phyloP scores from a whole-genome alignment of 768 basidiomycete species.

The Leccinellum luteum region DNA sequence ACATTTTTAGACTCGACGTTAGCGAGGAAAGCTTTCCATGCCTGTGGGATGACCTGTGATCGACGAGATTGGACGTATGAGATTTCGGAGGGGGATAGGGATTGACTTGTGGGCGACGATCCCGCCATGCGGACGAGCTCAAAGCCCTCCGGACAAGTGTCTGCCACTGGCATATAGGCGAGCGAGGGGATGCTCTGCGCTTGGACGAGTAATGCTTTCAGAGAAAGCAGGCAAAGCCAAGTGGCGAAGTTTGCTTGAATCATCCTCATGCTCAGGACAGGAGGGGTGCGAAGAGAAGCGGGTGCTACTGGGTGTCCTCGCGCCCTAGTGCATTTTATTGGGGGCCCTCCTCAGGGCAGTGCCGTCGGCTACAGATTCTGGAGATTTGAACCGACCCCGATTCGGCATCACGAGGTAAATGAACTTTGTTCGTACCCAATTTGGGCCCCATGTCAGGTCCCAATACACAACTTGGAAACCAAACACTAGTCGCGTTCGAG shows the following conservation, averaged over 20 bases:
- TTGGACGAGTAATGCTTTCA: conserved; percentile 5
- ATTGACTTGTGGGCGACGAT: conserved; percentile 23
- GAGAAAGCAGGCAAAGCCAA: conserved; percentile 14
- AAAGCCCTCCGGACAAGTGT: conserved; percentile 22
- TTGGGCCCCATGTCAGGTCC: background rate
- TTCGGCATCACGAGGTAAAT: background rate
- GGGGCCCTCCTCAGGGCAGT: background rate
- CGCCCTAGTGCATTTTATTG: background rate
- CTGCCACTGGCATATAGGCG: conserved; percentile 23
- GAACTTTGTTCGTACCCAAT: background rate
- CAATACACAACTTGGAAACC: background rate
- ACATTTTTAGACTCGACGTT: conserved; percentile 33
- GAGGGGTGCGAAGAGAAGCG: background rate
- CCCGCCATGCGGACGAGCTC: conserved; percentile 31
- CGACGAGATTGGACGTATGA: conserved; percentile 36
- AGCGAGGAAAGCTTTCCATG: conserved; percentile 40
- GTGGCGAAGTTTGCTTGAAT: background rate
- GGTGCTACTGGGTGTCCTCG: background rate
- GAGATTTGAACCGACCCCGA: no score
- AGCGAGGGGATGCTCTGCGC: conserved; percentile 27
- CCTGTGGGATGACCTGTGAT: conserved; percentile 35
- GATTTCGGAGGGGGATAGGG: conserved; percentile 35
- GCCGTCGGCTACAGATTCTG: background rate
- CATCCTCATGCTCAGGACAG: background rate
- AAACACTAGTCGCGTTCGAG: background rate